Base-by-base conservation (phyloP, 257 asterid species). In the Nicotiana benthamiana region DNA sequence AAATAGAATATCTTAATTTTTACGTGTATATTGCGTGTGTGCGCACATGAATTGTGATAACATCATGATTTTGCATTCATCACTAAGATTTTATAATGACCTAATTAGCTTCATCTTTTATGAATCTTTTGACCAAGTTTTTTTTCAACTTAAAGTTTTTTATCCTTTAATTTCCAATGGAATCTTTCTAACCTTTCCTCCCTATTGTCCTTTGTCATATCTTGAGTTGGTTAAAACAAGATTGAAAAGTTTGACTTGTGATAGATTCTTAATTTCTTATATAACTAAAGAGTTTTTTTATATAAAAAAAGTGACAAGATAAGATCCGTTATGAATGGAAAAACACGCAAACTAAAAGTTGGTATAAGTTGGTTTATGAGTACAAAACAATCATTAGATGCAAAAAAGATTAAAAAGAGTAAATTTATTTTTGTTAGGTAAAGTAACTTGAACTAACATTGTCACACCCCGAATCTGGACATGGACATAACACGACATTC, bases 21-120 rank as follows among this genome's bases (percentile, higher is more conserved):
- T 67, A 20, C 76, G n/a, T n/a, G 56, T 9, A n/a, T n/a, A 34
- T 34, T 67, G 54, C 30, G 54, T n/a, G 56, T 67, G 76, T 9
- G 11, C 2, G 57, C 28, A 85, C 86, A 86, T 68, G 84, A 80
- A 82, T 70, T 60, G 79, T 32, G 75, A 65, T 67, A 70, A 82
- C 59, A 57, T 22, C 15, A 56, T 64, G 32, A 53, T 22, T 80
- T 24, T 48, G 75, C 26, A 72, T 72, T 64, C 78, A 75, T 83
- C 74, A 78, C 28, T 10, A 46, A 5, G 20, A 75, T 82, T 82
- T 66, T 70, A 75, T 40, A 40, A 40, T 83, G 54, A 32, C 28
- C 56, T 9, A 80, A 7, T 57, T 75, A 77, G 34, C 36, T 78
- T 78, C 9, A 34, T 32, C 15, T 3, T 36, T 26, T 59, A 78